Conservation (phyloP, 78 protist genomes). For the Emiliania huxleyi region DNA sequence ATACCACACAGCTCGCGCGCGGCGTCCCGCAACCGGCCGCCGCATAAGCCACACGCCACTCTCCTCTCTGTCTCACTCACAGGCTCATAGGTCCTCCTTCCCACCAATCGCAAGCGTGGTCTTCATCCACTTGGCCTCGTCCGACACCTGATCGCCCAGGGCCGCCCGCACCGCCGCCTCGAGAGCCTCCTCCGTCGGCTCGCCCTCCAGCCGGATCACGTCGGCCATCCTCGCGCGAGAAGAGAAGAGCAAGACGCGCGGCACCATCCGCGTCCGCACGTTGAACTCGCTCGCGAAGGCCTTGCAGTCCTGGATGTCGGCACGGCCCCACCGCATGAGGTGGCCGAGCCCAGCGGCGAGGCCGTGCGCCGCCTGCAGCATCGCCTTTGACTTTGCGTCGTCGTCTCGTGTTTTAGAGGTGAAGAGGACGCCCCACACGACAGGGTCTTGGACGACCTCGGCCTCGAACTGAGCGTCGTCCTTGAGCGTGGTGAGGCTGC, state of each 20-base stretch:
- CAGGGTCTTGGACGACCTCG: not conserved
- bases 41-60: too few species aligned
- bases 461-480: too few species aligned
- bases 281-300: not conserved
- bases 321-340: not conserved
- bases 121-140: not conserved
- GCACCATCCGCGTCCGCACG: not conserved
- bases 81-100: not conserved
- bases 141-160: not conserved
- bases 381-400: not conserved
- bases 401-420: not conserved
- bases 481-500: too few species aligned
- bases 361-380: not conserved
- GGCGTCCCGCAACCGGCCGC: too few species aligned
- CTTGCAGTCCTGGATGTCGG: not conserved
- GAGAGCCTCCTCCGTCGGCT: not conserved
- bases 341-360: not conserved
- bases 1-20: too few species aligned
- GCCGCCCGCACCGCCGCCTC: not conserved
- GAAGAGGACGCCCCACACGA: not conserved
- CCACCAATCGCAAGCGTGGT: not conserved
- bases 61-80: too few species aligned
- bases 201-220: not conserved
- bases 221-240: not conserved
- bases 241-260: not conserved